Evolutionary conservation across 441 rosid genomes (phyloP).

Genomic region (Monsonia emarginata): DNA sequence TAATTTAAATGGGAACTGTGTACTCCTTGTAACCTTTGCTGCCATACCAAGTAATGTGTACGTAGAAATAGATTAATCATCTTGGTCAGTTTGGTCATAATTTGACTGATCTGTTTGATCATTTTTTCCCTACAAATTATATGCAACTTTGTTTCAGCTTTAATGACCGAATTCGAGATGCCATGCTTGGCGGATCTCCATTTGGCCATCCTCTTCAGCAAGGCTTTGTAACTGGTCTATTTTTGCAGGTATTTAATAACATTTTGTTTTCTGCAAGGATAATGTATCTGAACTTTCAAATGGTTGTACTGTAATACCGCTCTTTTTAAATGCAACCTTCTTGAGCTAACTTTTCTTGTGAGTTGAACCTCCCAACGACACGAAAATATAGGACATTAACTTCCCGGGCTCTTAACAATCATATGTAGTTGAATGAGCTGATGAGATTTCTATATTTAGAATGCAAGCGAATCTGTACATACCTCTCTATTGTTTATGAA

Average conservation of each 20-base stretch:
- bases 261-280: not conserved
- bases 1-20: not conserved
- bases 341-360: not conserved
- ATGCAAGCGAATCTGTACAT: not conserved
- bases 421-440: not conserved
- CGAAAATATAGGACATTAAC: not conserved
- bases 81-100: constrained; percentile 8
- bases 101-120: constrained; percentile 5
- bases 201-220: constrained; percentile 97
- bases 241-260: constrained; percentile 53
- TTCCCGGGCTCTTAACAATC: not conserved
- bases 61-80: constrained; percentile 8
- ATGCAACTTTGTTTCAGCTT: constrained; percentile 45
- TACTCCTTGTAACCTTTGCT: not conserved
- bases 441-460: too few relatives aligned
- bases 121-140: constrained; percentile 15
- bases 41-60: not conserved
- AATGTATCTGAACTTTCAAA: constrained; percentile 3
- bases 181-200: constrained; percentile 95
- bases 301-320: not conserved
- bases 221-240: constrained; percentile 83
- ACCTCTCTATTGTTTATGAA: not conserved
- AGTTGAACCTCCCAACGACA: not conserved
- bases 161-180: constrained; percentile 95
- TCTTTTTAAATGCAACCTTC: not conserved